Evolutionary conservation across 495 filamentous ascomycete genomes (phyloP).

Genomic region (Talaromyces adpressus): DNA sequence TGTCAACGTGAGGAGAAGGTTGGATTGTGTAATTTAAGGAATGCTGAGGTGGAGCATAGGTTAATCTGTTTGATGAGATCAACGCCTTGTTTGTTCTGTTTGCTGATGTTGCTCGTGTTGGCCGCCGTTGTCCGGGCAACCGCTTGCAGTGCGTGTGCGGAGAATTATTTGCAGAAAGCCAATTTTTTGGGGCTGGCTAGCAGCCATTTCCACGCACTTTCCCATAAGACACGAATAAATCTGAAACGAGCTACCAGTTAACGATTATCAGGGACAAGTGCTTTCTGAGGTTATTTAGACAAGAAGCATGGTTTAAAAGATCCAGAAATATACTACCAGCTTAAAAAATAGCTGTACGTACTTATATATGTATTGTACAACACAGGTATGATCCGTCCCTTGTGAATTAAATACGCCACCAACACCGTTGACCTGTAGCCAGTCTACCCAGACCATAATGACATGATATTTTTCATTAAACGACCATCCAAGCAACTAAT

Average conservation of each 20-base stretch:
- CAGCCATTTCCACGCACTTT: neutral
- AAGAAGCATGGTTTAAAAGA: neutral
- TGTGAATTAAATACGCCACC: neutral
- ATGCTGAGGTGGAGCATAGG: neutral
- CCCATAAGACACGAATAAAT: neutral
- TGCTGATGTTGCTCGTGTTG: conserved; percentile 1
- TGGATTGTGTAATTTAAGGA: neutral
- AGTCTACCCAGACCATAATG: neutral
- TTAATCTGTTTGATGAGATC: conserved; percentile 3
- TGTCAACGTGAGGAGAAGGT: neutral
- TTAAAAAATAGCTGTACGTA: too few relatives aligned
- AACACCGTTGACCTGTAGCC: neutral
- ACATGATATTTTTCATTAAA: neutral
- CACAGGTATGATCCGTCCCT: neutral
- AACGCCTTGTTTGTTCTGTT: conserved; percentile 1
- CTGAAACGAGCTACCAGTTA: neutral
- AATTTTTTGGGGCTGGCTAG: neutral
- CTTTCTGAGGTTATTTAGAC: neutral
- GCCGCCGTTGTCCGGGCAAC: conserved; percentile 2
- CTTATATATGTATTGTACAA: neutral
- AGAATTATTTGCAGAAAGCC: neutral
- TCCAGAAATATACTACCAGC: too few relatives aligned
- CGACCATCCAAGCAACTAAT: neutral
- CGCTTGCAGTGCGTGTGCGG: neutral
- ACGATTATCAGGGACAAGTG: neutral